Percentiles rank a stretch among this genome's conserved stretches.
Evolutionary conservation across 2,329 filamentous ascomycete genomes (phyloP).

Genomic region (Achaetomium macrosporum): DNA sequence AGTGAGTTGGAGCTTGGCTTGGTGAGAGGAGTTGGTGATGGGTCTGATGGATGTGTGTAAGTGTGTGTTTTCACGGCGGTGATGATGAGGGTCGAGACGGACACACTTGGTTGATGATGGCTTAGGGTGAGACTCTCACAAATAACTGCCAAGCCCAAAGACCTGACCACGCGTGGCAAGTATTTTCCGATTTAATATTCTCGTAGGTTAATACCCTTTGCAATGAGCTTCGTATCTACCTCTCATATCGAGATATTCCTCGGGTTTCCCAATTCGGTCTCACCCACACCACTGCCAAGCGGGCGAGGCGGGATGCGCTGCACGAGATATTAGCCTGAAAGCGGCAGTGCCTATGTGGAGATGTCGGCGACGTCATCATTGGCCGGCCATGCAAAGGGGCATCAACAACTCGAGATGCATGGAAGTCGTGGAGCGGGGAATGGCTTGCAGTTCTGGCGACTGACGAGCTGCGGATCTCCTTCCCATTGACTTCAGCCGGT

Average conservation of each 20-base stretch:
- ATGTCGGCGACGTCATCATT: constrained; percentile 16
- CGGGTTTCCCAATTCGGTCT: constrained; percentile 17
- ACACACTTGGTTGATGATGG: background rate
- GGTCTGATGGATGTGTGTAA: background rate
- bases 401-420: constrained; percentile 3
- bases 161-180: background rate
- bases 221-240: too few relatives aligned
- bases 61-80: background rate
- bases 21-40: background rate
- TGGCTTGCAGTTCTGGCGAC: background rate
- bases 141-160: background rate
- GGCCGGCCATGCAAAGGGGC: constrained; percentile 4
- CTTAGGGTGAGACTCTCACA: background rate
- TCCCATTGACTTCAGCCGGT: background rate
- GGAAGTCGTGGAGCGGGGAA: background rate
- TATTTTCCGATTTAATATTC: background rate
- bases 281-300: background rate
- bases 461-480: background rate
- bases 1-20: constrained; percentile 2
- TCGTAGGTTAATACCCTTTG: constrained; percentile 6
- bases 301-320: background rate
- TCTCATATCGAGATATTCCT: constrained; percentile 5
- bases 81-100: background rate
- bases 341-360: constrained; percentile 11
- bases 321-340: constrained; percentile 19